phyloP scores from a whole-genome alignment of 139 green algal species.

The Chlamydomonas applanata region DNA sequence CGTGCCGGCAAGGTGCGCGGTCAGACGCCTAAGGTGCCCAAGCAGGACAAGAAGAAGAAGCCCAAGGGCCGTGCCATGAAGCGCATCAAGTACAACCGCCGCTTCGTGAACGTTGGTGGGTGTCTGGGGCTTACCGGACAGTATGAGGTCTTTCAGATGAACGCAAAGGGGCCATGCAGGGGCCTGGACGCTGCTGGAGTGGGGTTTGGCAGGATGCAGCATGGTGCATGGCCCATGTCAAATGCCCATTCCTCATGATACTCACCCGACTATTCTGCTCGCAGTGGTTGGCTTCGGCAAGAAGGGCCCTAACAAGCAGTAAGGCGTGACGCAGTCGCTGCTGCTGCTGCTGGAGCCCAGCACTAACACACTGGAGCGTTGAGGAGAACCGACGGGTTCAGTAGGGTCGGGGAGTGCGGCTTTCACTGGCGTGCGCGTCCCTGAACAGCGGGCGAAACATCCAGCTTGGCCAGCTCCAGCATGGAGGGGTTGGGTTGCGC shows the following conservation, averaged over 20 bases:
- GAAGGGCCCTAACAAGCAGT: slow-evolving; percentile 83
- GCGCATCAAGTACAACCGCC: slow-evolving; percentile 97
- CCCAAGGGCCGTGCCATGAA: slow-evolving; percentile 90
- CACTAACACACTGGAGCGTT: neutral
- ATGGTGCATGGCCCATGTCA: neutral
- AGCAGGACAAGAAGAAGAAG: slow-evolving; percentile 99
- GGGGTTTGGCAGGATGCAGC: too few relatives aligned
- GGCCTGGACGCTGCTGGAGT: neutral
- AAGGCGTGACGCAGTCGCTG: slow-evolving; percentile 14
- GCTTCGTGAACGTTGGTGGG: slow-evolving; percentile 82
- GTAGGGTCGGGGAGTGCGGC: too few relatives aligned
- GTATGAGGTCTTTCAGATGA: neutral
- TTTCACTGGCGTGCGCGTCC: neutral
- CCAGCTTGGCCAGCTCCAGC: neutral
- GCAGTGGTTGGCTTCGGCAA: slow-evolving; percentile 86
- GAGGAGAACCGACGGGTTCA: too few relatives aligned
- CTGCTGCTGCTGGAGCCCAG: neutral
- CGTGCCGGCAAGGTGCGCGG: slow-evolving; percentile 98
- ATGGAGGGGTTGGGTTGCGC: neutral
- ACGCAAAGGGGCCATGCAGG: neutral
- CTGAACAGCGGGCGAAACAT: neutral
- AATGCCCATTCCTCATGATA: neutral
- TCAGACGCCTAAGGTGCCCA: slow-evolving; percentile 98
- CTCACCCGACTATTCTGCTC: neutral
- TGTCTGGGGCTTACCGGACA: neutral